These are phyloP conservation scores for Boechera retrofracta DNA, from an alignment of 345 rosid genomes.

Conservation along the genomic window DNA sequence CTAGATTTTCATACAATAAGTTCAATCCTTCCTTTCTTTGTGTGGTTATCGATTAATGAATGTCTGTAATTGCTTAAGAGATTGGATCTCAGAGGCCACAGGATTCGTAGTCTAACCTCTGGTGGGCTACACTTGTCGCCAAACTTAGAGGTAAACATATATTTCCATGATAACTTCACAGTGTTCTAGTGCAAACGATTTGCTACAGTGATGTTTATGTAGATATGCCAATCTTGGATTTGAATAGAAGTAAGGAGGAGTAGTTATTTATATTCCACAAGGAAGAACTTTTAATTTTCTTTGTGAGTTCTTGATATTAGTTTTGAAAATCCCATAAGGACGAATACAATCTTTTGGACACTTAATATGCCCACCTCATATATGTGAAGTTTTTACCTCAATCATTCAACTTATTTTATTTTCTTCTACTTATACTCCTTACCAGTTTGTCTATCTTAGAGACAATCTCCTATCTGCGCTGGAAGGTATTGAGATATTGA, in stretches of 20 bases:
- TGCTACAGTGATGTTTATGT: neutral
- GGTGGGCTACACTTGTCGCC: constrained; percentile 81
- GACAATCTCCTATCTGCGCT: constrained; percentile 86
- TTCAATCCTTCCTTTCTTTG: constrained; percentile 5
- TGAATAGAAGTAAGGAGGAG: constrained; percentile 19
- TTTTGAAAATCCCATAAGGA: neutral
- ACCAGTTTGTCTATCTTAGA: constrained; percentile 96
- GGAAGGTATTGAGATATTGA: constrained; percentile 94
- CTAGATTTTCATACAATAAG: constrained; percentile 10
- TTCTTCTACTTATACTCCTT: constrained; percentile 38
- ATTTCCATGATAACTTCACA: constrained; percentile 7
- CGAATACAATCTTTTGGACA: neutral
- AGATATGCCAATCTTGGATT: constrained; percentile 18
- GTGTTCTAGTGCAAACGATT: constrained; percentile 24
- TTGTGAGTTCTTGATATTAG: neutral
- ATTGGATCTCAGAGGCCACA: constrained; percentile 96
- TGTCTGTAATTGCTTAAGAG: constrained; percentile 59
- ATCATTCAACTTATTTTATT: constrained; percentile 1
- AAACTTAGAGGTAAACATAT: constrained; percentile 76
- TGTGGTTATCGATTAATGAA: constrained; percentile 28
- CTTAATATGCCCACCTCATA: neutral
- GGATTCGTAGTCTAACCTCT: constrained; percentile 78
- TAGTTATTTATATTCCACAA: constrained; percentile 1
- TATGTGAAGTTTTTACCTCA: neutral
- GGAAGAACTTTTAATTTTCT: constrained; percentile 8